Base-by-base conservation (phyloP, 441 rosid species). In the Pelargonium fulgidum region DNA sequence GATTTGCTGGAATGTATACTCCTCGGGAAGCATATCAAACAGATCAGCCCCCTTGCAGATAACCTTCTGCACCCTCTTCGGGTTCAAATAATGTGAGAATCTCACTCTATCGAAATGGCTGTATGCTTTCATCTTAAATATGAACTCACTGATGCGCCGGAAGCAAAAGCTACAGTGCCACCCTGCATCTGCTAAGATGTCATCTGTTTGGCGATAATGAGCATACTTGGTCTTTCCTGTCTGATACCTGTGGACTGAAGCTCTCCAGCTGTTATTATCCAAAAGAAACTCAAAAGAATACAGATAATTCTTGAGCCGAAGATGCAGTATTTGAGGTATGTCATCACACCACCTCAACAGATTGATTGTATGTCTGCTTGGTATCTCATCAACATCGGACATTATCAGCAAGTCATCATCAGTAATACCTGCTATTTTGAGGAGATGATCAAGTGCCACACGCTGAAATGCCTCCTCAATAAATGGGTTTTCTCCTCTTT, bases 11-110 rank as follows among this genome's bases (percentile, higher is more conserved):
- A 73, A 73, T 2, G 77, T 68, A 72, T 73, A 65, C 61, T 69
- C 77, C 72, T 68, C 73, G 4, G 77, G 77, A 33, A 73, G 69
- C 77, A 73, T 73, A 41, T 73, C 77, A 68, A 73, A 73, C 44
- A 73, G 16, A 63, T 73, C 77, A 17, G 72, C 56, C 33, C 77
- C 77, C 52, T 73, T 64, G 69, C 77, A 73, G 41, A 73, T 73
- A 17, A 73, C 39, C 48, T 65, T 64, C 61, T 73, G 77, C 16
- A 73, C 69, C 39, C 77, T 73, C 29, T 64, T 58, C 3, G 64
- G 65, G 26, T 73, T 73, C 58, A 68, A 42, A n/a, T 50, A 73
- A 41, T 58, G 68, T 0, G 64, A 26, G 44, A 64, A 63, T 54
- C 73, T 63, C 41, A 73, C 72, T 39, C 77, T 54, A 41, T 73